Conservation (phyloP, 2,329 filamentous ascomycete species). For the Pyricularia sp. region DNA sequence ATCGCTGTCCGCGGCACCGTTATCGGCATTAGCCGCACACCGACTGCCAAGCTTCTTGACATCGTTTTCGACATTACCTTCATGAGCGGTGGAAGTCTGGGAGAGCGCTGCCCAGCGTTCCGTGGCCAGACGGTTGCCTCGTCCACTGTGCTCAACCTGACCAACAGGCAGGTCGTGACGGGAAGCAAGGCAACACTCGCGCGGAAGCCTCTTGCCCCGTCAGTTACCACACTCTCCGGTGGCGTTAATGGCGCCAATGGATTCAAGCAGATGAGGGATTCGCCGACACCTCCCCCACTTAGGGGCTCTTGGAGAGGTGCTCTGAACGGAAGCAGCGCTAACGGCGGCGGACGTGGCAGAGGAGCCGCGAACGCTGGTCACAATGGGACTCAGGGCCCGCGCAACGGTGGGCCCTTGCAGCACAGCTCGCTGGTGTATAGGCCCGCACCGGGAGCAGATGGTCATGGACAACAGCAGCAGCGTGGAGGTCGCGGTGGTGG, state of each 20-base stretch:
- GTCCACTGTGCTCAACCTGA: slow-evolving; percentile 82
- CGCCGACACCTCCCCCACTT: slow-evolving; percentile 43
- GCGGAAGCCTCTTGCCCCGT: slow-evolving; percentile 34
- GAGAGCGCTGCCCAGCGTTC: slow-evolving; percentile 86
- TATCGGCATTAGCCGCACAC: slow-evolving; percentile 84
- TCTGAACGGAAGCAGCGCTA: slow-evolving; percentile 33
- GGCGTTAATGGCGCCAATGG: slow-evolving; percentile 46
- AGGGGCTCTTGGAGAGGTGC: slow-evolving; percentile 50
- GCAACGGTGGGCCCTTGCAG: slow-evolving; percentile 27
- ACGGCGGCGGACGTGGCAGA: slow-evolving; percentile 29
- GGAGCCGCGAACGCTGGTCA: slow-evolving; percentile 13
- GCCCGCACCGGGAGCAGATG: slow-evolving; percentile 14
- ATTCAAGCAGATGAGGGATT: slow-evolving; percentile 49
- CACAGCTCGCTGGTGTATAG: slow-evolving; percentile 46
- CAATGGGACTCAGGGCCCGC: slow-evolving; percentile 11
- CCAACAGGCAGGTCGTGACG: slow-evolving; percentile 70
- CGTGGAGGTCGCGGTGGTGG: slow-evolving; percentile 10
- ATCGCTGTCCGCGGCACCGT: slow-evolving; percentile 88
- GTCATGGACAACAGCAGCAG: slow-evolving; percentile 11
- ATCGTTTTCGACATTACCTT: slow-evolving; percentile 91
- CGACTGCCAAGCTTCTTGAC: slow-evolving; percentile 74
- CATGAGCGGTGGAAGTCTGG: slow-evolving; percentile 92
- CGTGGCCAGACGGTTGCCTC: slow-evolving; percentile 84
- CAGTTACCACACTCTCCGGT: slow-evolving; percentile 39
- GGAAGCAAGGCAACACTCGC: slow-evolving; percentile 49